Conservation (phyloP, 345 rosid species). For the thale cress (Arabidopsis thaliana) region TAIR10.1 NC_003075.7:13317001-13317500, state of each 20-base stretch:
- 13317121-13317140: constrained; percentile 4
- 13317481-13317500: neutral
- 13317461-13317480: constrained; percentile 2
- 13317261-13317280: constrained; percentile 22
- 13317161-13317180: neutral
- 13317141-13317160: neutral
- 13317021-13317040: no score
- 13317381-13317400: constrained; percentile 37
- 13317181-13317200: constrained; percentile 20
- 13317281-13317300: constrained; percentile 34
- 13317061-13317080: neutral
- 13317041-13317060: neutral
- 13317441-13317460: constrained; percentile 20
- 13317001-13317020: no score
- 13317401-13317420: constrained; percentile 35
- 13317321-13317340: constrained; percentile 44
- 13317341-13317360: constrained; percentile 35
- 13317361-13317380: constrained; percentile 37
- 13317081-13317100: neutral
- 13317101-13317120: neutral
- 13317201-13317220: neutral
- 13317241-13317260: constrained; percentile 39
- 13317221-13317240: constrained; percentile 16
- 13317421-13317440: neutral
- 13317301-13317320: constrained; percentile 44